These are phyloP conservation scores for Nicotiana benthamiana DNA, from an alignment of 257 asterid species.

Conservation along the genomic window DNA sequence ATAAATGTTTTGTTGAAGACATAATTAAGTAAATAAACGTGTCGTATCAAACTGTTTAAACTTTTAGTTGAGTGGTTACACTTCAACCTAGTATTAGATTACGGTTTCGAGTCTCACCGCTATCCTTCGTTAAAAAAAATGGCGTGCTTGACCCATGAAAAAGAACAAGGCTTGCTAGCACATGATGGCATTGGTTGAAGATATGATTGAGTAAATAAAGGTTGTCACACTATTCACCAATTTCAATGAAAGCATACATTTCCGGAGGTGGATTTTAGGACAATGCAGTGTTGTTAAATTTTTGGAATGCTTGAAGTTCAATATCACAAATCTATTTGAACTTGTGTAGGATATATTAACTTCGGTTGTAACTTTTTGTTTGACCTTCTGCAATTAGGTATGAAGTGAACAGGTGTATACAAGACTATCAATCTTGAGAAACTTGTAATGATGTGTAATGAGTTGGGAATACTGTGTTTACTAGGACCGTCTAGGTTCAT, in stretches of 20 bases:
- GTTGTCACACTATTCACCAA: neutral
- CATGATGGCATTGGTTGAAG: neutral
- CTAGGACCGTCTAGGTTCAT: neutral
- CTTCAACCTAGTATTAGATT: neutral
- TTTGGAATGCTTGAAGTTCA: neutral
- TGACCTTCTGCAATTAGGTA: neutral
- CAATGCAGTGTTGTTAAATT: neutral
- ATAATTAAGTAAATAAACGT: neutral
- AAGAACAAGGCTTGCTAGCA: neutral
- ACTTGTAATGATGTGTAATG: neutral
- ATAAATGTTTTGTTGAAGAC: neutral
- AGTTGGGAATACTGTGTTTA: neutral
- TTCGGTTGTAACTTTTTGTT: neutral
- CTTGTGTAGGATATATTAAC: neutral
- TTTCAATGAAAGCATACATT: neutral
- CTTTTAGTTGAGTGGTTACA: neutral
- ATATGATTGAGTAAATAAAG: neutral
- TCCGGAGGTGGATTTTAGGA: neutral
- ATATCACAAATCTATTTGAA: neutral
- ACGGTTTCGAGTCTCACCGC: neutral
- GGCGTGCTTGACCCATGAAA: neutral
- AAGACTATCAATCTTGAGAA: neutral
- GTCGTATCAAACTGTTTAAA: neutral
- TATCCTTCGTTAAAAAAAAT: neutral
- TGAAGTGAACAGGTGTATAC: neutral